Conservation (phyloP, 345 rosid species). For the Populus simonii region DNA sequence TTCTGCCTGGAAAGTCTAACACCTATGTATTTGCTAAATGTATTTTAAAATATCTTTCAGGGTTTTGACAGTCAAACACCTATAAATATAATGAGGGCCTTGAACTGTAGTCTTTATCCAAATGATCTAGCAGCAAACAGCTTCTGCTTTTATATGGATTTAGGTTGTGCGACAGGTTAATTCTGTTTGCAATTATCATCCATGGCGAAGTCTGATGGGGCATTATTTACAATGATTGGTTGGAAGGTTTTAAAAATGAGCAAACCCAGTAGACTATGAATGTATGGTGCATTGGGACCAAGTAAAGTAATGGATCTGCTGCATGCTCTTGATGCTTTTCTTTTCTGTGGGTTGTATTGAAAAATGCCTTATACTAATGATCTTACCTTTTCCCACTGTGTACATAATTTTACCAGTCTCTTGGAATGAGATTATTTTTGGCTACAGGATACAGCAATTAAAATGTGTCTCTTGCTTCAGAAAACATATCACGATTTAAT, state of each 20-base stretch:
- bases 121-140: background rate
- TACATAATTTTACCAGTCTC: background rate
- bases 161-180: background rate
- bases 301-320: background rate
- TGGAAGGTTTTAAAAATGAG: background rate
- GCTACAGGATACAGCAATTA: background rate
- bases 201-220: background rate
- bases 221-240: background rate
- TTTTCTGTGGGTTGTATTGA: background rate
- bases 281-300: background rate
- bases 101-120: background rate
- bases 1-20: background rate
- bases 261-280: background rate
- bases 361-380: background rate
- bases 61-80: background rate
- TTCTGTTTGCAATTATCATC: background rate
- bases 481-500: background rate
- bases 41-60: background rate
- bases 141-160: background rate
- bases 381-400: background rate
- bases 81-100: background rate
- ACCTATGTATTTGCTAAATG: background rate
- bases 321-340: background rate
- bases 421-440: background rate
- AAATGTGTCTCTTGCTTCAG: background rate